Evolutionary conservation across 2,329 filamentous ascomycete genomes (phyloP), one percentile per base, ranked within the genome.

Genomic region (Trichoderma aggressivum): DNA sequence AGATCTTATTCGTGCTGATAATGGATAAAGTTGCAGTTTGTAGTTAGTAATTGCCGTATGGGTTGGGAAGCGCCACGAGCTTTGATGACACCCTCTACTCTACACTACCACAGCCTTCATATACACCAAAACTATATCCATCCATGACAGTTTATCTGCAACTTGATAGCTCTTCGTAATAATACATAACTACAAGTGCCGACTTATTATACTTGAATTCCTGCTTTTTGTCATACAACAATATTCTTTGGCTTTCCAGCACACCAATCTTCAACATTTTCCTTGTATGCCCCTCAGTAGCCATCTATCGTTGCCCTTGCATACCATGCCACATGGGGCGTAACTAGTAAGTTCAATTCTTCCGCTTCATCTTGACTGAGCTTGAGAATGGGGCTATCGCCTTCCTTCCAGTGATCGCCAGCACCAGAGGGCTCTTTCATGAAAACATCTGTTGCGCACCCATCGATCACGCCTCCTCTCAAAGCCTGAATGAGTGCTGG

Each of bases 251-350:
- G 7, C 43, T 64, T 53, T 26, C 61, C 61, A 1, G 43, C 28
- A 64, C 61, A 64, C 61, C 61, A 64, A 11, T 53, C 18, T n/a
- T 64, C 61, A 12, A 64, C 28, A 24, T 64, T 64, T 18, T 64
- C 43, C 43, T 64, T 64, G 32, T 53, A 64, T 1, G 43, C 24
- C 14, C n/a, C 43, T 28, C 53, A 32, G 39, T 64, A 64, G 43
- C 47, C 47, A 16, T 64, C 61, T 12, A 53, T 64, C 5, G 43
- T 64, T 18, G n/a, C 24, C 5, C 12, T 32, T 18, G 61, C 26
- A 4, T 24, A 64, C 61, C 61, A 64, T 18, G 61, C 61, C 0
- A 64, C 43, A 12, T 53, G 61, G 1, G 61, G 61, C n/a, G 61
- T 64, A 18, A 64, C 43, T 12, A 64, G 5, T 1, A 64, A 3